These are phyloP conservation scores for Albugo candida DNA, from an alignment of 352 stramenopile genomes.

Conservation along the genomic window DNA sequence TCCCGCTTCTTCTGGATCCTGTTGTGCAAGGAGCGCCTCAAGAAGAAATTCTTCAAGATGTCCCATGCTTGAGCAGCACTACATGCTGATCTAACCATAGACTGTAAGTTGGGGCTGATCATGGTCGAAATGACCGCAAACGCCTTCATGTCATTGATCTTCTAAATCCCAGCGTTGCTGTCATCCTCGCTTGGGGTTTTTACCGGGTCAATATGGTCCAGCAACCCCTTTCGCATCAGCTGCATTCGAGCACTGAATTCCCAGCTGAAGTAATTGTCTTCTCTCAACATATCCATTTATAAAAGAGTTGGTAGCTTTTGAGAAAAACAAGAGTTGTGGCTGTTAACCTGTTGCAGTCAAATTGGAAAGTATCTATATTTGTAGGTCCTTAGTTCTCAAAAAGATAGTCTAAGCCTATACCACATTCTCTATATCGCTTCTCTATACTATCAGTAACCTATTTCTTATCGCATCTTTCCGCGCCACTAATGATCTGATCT, in stretches of 20 bases:
- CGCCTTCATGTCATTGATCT: background rate
- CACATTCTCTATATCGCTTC: too few species aligned
- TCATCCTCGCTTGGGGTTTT: background rate
- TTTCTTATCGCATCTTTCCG: too few species aligned
- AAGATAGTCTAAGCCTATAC: too few species aligned
- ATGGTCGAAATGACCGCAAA: constrained; percentile 1
- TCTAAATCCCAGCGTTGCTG: background rate
- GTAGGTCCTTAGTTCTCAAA: too few species aligned
- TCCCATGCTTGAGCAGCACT: constrained; percentile 5
- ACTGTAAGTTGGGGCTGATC: constrained; percentile 1
- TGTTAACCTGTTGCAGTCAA: too few species aligned
- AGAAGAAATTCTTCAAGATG: constrained; percentile 9
- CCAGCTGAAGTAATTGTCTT: background rate
- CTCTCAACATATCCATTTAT: too few species aligned
- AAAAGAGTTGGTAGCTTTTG: too few species aligned
- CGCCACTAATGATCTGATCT: too few species aligned
- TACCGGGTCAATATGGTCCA: constrained; percentile 3
- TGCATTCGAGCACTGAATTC: background rate
- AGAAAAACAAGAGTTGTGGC: too few species aligned
- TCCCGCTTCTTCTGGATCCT: constrained; percentile 10
- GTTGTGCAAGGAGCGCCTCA: constrained; percentile 10
- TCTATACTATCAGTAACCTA: too few species aligned
- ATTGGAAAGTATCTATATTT: too few species aligned
- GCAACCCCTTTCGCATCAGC: background rate
- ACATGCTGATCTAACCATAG: constrained; percentile 4